Percentiles rank a stretch among this genome's conserved stretches.
Evolutionary conservation across 495 filamentous ascomycete species (phyloP).

Genomic region (Entonaema liquescens): DNA sequence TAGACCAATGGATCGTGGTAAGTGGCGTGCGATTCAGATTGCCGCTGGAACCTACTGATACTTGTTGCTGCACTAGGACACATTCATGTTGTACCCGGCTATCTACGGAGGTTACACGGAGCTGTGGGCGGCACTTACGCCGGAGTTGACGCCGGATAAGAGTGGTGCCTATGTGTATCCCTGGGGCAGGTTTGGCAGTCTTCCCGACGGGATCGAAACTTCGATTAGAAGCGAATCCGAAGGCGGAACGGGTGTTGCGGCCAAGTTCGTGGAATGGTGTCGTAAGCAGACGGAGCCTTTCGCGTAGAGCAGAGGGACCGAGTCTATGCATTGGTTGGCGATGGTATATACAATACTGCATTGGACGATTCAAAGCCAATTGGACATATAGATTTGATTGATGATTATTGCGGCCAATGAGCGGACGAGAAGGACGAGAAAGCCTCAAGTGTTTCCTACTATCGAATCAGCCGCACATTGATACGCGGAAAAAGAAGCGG

Average conservation of each 20-base stretch:
- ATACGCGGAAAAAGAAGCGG: too few species aligned
- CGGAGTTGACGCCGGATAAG: slow-evolving; percentile 46
- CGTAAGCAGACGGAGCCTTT: background rate
- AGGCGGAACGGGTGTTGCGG: background rate
- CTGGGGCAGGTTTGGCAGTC: slow-evolving; percentile 31
- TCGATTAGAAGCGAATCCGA: background rate
- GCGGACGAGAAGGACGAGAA: too few species aligned
- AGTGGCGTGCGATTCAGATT: background rate
- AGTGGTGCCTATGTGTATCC: slow-evolving; percentile 30
- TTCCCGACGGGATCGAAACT: background rate
- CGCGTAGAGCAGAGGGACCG: background rate
- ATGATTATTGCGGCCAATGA: too few species aligned
- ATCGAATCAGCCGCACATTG: too few species aligned
- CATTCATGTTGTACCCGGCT: background rate
- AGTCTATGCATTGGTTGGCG: background rate
- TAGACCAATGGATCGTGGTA: slow-evolving; percentile 16
- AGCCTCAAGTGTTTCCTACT: too few species aligned
- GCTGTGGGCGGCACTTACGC: slow-evolving; percentile 54
- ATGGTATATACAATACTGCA: background rate
- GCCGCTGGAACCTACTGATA: background rate
- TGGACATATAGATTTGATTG: too few species aligned
- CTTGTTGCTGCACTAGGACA: background rate
- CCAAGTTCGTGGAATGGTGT: background rate
- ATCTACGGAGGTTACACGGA: slow-evolving; percentile 54
- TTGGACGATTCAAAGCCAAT: too few species aligned